Evolutionary conservation across 306 rosid species (phyloP), one percentile per base, ranked within the genome.

Genomic region (Trichosanthes cucumerina): DNA sequence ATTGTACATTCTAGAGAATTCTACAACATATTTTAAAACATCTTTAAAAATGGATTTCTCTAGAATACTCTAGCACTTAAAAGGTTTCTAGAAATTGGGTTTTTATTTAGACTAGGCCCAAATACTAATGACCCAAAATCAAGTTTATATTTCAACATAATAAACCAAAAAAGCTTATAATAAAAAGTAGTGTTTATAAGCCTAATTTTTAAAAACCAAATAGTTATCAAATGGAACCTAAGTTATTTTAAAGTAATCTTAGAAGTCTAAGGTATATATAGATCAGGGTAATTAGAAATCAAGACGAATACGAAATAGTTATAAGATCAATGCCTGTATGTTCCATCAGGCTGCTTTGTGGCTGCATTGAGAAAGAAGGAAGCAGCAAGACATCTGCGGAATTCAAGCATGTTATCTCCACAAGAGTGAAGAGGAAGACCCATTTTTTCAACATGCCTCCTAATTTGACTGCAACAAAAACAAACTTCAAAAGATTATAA

Each of bases 361-460:
- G 97, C 93, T 47, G 93, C 97, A 79, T 91, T 90, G 77, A 93
- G 91, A 66, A 91, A 93, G 81, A 93, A 91, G 36, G 98, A 89
- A 82, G 97, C 93, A 69, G 95, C 93, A 81, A 93, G 98, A 72
- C 98, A 93, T 89, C 92, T 89, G 78, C 93, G 86, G 82, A 83
- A 93, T 53, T 79, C 91, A 84, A 90, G 90, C 88, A 86, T 78
- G 81, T 93, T 93, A 63, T 91, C 97, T 79, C 98, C 91, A 71
- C 97, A 93, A 52, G 98, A 91, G 75, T 87, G 75, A 43, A 89
- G 50, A 71, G 73, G 84, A 80, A 91, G 86, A 72, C 90, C 87
- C 97, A 91, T 91, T 81, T 93, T 93, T 79, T 85, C 80, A 85
- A 86, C 90, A 82, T 93, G 88, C 63, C 87, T 87, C 59, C 43